These are phyloP conservation scores for Rhodofomes roseus DNA, from an alignment of 1,284 basidiomycete species.

Conservation along the genomic window DNA sequence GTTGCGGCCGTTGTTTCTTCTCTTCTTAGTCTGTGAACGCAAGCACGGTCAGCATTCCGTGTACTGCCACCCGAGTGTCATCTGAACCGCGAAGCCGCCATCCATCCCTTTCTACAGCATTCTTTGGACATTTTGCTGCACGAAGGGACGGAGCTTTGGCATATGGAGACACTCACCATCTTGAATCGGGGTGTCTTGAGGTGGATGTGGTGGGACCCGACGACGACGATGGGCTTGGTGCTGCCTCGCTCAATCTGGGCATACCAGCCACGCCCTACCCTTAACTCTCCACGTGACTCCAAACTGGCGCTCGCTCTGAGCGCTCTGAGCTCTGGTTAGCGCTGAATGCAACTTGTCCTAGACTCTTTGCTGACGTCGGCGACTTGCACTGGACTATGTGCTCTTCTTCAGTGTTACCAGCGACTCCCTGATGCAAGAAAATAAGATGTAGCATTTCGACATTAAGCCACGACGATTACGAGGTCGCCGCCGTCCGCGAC, in stretches of 20 bases:
- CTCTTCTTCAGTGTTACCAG: too few species aligned
- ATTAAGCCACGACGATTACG: too few species aligned
- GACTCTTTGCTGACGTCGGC: too few species aligned
- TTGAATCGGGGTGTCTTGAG: conserved; percentile 31
- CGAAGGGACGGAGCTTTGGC: conserved; percentile 6
- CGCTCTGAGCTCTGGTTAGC: background rate
- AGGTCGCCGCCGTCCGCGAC: too few species aligned
- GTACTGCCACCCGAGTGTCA: conserved; percentile 13
- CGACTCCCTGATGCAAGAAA: too few species aligned
- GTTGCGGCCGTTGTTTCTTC: conserved; percentile 98
- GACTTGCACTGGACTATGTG: too few species aligned
- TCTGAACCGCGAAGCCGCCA: conserved; percentile 22
- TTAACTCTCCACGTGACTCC: background rate
- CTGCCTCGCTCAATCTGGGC: background rate
- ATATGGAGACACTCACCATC: conserved; percentile 32
- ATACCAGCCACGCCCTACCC: background rate
- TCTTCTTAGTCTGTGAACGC: conserved; percentile 87
- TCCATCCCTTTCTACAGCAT: conserved; percentile 24
- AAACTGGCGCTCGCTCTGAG: too few species aligned
- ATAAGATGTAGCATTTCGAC: too few species aligned
- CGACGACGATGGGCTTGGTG: conserved; percentile 8
- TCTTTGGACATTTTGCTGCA: conserved; percentile 10
- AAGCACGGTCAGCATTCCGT: conserved; percentile 5
- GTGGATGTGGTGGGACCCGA: conserved; percentile 22
- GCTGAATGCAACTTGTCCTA: too few species aligned